Evolutionary conservation across 163 green algal species (phyloP).

Genomic region (Coccomyxa subellipsoidea): DNA sequence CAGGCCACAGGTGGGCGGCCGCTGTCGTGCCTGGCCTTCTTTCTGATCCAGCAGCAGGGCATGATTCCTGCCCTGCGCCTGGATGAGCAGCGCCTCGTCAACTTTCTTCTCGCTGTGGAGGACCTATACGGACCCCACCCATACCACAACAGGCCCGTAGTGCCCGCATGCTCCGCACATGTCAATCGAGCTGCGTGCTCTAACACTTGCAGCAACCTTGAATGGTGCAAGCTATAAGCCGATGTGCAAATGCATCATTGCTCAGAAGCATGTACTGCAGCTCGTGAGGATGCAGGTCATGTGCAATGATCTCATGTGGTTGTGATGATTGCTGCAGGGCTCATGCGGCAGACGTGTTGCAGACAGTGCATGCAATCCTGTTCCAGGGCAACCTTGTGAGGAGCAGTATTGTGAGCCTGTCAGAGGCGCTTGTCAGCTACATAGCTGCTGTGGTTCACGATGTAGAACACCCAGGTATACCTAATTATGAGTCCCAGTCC

Average conservation of each 20-base stretch:
- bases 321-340: background rate
- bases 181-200: no score
- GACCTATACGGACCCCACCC: background rate
- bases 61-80: background rate
- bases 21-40: conserved; percentile 4
- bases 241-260: no score
- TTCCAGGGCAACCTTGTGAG: background rate
- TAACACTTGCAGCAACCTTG: no score
- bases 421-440: background rate
- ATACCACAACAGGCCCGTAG: background rate
- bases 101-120: background rate
- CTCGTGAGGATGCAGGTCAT: no score
- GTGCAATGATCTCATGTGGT: background rate
- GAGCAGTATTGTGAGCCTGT: background rate
- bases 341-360: background rate
- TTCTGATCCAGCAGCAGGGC: background rate
- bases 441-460: conserved; percentile 47
- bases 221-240: no score
- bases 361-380: background rate
- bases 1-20: background rate
- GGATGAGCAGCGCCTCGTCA: conserved; percentile 5
- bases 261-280: no score
- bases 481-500: no score
- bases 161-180: no score
- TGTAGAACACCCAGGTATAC: conserved; percentile 52